phyloP scores from a whole-genome alignment of 208 protist genomes.

The Acanthamoeba triangularis region DNA sequence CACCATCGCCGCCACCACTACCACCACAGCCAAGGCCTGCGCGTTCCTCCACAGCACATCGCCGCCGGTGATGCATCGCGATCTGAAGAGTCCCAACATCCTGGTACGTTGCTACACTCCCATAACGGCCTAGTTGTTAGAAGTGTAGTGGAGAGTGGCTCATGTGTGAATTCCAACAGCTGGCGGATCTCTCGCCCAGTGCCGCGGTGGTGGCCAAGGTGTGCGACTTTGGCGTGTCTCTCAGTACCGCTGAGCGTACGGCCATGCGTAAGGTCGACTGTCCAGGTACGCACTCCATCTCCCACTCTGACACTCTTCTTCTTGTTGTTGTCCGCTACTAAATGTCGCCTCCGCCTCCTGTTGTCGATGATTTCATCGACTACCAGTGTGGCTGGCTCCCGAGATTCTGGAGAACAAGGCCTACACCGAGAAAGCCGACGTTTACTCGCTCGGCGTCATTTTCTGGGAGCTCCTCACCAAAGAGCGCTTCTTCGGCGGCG shows the following conservation, averaged over 20 bases:
- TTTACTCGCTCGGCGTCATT: conserved; percentile 14
- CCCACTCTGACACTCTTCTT: not conserved
- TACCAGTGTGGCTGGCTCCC: conserved; percentile 43
- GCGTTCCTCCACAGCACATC: conserved; percentile 62
- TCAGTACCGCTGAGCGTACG: not conserved
- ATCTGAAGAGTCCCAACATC: conserved; percentile 41
- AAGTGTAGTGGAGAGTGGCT: not conserved
- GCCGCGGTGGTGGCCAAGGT: conserved; percentile 9
- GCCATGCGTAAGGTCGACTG: not conserved
- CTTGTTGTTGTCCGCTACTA: not conserved
- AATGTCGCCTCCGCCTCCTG: not conserved
- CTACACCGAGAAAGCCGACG: not conserved
- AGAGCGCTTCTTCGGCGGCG: conserved; percentile 77
- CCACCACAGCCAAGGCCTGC: conserved; percentile 20
- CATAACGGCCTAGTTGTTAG: no score
- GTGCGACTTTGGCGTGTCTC: conserved; percentile 47
- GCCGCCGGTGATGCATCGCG: conserved; percentile 44
- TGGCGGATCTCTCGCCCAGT: not conserved
- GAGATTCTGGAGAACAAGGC: conserved; percentile 9
- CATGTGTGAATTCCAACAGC: no score
- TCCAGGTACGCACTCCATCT: not conserved
- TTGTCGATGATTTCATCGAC: no score
- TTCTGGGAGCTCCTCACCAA: conserved; percentile 66
- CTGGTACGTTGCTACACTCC: not conserved
- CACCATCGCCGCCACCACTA: no score